These are phyloP conservation scores for Cystobasidium sp. DNA, from an alignment of 1,284 basidiomycete genomes.

Conservation along the genomic window DNA sequence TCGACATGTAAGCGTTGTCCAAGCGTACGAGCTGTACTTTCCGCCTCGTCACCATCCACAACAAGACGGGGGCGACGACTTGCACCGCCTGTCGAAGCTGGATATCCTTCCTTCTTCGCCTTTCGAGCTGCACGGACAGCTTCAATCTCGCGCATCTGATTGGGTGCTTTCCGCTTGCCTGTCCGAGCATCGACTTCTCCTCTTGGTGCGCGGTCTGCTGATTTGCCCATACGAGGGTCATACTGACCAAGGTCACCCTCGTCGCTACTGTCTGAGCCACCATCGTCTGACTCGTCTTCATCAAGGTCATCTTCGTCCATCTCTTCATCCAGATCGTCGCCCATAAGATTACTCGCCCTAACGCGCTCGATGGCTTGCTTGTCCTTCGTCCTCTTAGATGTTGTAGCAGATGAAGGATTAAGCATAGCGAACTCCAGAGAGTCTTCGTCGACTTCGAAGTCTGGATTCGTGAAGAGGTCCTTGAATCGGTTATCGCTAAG, in stretches of 20 bases:
- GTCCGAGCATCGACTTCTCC: constrained; percentile 43
- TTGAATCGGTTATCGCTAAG: constrained; percentile 88
- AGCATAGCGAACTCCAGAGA: constrained; percentile 85
- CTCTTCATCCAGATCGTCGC: constrained; percentile 51
- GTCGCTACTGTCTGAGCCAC: constrained; percentile 46
- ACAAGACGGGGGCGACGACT: constrained; percentile 43
- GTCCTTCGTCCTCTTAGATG: constrained; percentile 54
- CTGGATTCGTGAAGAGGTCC: constrained; percentile 89
- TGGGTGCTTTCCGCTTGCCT: constrained; percentile 36
- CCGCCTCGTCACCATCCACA: constrained; percentile 46
- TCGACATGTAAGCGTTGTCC: constrained; percentile 25
- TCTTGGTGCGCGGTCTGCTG: constrained; percentile 30
- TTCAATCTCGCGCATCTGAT: constrained; percentile 32
- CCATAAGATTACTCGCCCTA: constrained; percentile 46
- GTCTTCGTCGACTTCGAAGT: constrained; percentile 87
- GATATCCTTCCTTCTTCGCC: constrained; percentile 43
- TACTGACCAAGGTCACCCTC: constrained; percentile 55
- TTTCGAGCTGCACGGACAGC: constrained; percentile 45
- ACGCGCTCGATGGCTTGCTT: constrained; percentile 55
- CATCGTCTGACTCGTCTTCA: constrained; percentile 60
- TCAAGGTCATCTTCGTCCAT: constrained; percentile 60
- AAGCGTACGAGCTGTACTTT: constrained; percentile 4
- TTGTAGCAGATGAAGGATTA: constrained; percentile 76
- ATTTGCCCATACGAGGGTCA: constrained; percentile 57
- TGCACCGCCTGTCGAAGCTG: constrained; percentile 36